phyloP scores from a whole-genome alignment of 2,329 filamentous ascomycete genomes.

The Claviceps sp. region DNA sequence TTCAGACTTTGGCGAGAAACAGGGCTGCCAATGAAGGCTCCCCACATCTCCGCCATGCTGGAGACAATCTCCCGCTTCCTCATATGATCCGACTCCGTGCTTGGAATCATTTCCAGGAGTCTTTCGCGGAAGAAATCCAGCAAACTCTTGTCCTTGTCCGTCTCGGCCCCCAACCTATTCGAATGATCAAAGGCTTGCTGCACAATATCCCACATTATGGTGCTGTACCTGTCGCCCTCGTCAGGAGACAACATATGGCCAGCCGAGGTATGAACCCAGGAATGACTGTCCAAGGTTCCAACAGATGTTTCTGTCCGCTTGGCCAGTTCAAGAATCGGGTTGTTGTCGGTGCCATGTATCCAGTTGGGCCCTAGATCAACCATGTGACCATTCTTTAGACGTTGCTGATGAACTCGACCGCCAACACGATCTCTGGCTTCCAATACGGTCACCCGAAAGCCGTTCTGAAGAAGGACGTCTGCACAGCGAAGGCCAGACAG shows the following conservation, averaged over 20 bases:
- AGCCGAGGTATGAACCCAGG: constrained; percentile 42
- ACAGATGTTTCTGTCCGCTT: constrained; percentile 42
- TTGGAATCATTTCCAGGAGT: constrained; percentile 31
- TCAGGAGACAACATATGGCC: constrained; percentile 35
- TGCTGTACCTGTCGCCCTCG: constrained; percentile 33
- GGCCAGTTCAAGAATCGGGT: constrained; percentile 56
- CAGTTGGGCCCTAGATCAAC: constrained; percentile 62
- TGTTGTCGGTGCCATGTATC: constrained; percentile 62
- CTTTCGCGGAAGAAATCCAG: constrained; percentile 38
- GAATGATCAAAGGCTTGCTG: constrained; percentile 54
- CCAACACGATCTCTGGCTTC: constrained; percentile 56
- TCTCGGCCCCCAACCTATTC: constrained; percentile 39
- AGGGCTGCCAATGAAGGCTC: constrained; percentile 55
- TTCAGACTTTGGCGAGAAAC: constrained; percentile 54
- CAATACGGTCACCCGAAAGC: constrained; percentile 54
- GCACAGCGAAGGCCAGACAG: constrained; percentile 59
- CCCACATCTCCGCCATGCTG: constrained; percentile 52
- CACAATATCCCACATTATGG: constrained; percentile 54
- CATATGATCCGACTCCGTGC: constrained; percentile 26
- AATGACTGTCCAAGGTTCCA: constrained; percentile 35
- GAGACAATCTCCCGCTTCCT: constrained; percentile 30
- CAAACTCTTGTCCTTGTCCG: constrained; percentile 33
- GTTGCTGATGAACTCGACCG: constrained; percentile 45
- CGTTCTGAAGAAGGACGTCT: constrained; percentile 50
- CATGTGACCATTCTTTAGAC: constrained; percentile 31